phyloP scores from a whole-genome alignment of 371 early-diverging fungal species.

The Mucor plumbeus region DNA sequence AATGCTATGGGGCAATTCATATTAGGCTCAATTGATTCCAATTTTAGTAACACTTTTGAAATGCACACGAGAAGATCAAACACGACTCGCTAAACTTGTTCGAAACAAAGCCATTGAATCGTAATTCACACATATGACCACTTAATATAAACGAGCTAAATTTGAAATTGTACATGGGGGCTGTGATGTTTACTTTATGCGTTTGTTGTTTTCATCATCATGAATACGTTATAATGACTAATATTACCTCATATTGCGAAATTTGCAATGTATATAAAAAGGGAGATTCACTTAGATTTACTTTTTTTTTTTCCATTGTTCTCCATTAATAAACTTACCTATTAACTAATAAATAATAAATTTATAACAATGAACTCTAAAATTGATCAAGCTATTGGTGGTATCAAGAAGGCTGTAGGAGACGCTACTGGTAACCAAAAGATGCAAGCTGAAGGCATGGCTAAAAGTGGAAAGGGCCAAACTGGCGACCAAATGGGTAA shows the following conservation, averaged over 20 bases:
- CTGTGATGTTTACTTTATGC: background rate
- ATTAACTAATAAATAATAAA: background rate
- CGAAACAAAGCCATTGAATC: slow-evolving; percentile 4
- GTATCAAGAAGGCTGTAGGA: slow-evolving; percentile 10
- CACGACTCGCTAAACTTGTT: slow-evolving; percentile 22
- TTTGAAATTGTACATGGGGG: too few species aligned
- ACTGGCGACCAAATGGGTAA: background rate
- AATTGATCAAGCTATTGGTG: slow-evolving; percentile 15
- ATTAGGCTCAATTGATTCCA: slow-evolving; percentile 41
- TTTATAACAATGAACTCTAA: slow-evolving; percentile 11
- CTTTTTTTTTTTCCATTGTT: too few species aligned
- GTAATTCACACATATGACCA: background rate
- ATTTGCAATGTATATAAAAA: background rate
- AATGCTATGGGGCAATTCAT: background rate
- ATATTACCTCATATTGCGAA: background rate
- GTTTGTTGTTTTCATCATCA: background rate
- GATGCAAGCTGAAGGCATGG: slow-evolving; percentile 8
- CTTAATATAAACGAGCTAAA: too few species aligned
- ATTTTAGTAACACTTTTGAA: slow-evolving; percentile 38
- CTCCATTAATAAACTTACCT: background rate
- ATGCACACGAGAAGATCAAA: slow-evolving; percentile 39
- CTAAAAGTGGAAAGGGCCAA: slow-evolving; percentile 7
- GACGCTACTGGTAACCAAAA: background rate
- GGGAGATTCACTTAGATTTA: background rate
- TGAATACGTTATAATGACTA: background rate